Evolutionary conservation across 768 basidiomycete species (phyloP).

Genomic region (Exidia glandulosa): DNA sequence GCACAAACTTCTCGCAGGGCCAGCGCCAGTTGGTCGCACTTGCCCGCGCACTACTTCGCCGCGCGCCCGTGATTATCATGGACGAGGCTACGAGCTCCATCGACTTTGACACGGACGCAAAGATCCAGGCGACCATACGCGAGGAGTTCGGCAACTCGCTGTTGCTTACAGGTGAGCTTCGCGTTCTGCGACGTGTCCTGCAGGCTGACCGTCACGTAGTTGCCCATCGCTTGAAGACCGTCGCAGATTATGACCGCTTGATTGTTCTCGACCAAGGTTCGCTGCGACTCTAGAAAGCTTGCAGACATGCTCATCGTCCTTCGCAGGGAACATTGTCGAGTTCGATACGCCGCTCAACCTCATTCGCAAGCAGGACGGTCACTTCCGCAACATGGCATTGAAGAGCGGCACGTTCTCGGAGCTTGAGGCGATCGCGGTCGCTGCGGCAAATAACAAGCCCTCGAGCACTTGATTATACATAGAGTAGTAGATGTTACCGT

Average conservation of each 20-base stretch:
- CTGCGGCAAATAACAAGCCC: constrained; percentile 1
- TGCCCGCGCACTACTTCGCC: constrained; percentile 67
- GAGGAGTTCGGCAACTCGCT: constrained; percentile 67
- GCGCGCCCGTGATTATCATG: constrained; percentile 62
- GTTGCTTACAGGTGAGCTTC: constrained; percentile 3
- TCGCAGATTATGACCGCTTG: constrained; percentile 72
- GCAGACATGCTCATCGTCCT: too few species aligned
- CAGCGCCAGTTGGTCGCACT: constrained; percentile 82
- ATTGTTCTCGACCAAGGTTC: constrained; percentile 55
- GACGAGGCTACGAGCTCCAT: constrained; percentile 84
- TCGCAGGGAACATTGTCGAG: constrained; percentile 33
- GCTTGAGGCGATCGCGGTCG: constrained; percentile 3
- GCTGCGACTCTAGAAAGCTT: too few species aligned
- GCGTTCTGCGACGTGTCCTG: constrained; percentile 1
- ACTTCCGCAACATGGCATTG: constrained; percentile 42
- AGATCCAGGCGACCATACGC: constrained; percentile 81
- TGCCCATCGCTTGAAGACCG: constrained; percentile 63
- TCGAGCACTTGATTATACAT: too few species aligned
- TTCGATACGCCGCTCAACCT: constrained; percentile 44
- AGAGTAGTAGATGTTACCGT: too few species aligned
- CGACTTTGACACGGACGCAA: constrained; percentile 74
- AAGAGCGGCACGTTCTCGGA: constrained; percentile 26
- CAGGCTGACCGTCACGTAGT: constrained; percentile 25
- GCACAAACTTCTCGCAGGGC: constrained; percentile 86
- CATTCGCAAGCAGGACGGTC: constrained; percentile 33